Evolutionary conservation across 2,329 filamentous ascomycete genomes (phyloP), one percentile per base, ranked within the genome.

Genomic region (Phaeosphaeria sp.): DNA sequence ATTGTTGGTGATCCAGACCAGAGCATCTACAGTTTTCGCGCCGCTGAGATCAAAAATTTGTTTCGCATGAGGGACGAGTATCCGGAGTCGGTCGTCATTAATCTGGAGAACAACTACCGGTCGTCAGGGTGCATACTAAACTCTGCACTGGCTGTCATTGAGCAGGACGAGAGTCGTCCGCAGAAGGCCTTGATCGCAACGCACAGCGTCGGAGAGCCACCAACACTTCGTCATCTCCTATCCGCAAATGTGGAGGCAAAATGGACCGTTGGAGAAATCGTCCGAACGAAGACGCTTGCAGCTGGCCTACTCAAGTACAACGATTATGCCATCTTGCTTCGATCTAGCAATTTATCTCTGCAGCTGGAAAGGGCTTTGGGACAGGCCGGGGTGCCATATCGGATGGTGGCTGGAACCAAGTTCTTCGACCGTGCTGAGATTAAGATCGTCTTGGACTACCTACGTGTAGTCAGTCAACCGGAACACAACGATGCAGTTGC

Each of bases 1-100:
- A 91, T 97, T 58, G 95, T 99, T 4, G 95, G 94, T 33, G 94
- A 99, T 73, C 94, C 95, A 0, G 95, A 99, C 74, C 94, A 99
- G 77, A 97, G 93, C 74, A 99, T 99, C 56, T 99, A 98, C 74
- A 92, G 94, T 20, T 99, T 96, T 83, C 89, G 94, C 20, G 93
- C 92, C 7, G 94, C 95, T 10, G 94, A 99, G 75, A 92, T 94
- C 66, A 90, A 90, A 73, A 99, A 98, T 68, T 83, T 98, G 48
- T 86, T 87, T 63, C 87, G 90, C 2, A 88, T 99, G 82, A 85
- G 92, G 52, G 81, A 82, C 43, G 88, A 92, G 57, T 97, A 90
- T 71, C 89, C 89, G 0, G 85, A 90, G 23, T 95, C 93, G 0
- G 85, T 92, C 4, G 90, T 95, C 56, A 87, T 97, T 46, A 88